Conservation (phyloP, 2,329 filamentous ascomycete genomes). For the Diplocarpon mali region DNA sequence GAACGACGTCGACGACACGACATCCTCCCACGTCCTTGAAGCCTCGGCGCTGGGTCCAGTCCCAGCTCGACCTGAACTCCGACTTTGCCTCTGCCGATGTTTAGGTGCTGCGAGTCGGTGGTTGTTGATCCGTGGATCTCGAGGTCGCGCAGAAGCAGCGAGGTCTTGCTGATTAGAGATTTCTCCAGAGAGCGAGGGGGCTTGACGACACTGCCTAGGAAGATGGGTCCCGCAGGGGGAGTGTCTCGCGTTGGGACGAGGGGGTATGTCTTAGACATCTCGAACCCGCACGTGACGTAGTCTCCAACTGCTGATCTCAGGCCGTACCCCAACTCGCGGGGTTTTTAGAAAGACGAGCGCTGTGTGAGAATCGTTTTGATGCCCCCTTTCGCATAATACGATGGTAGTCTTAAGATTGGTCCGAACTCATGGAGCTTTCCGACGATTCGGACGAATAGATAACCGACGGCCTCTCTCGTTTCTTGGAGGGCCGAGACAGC, state of each 20-base stretch:
- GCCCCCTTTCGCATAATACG: background rate
- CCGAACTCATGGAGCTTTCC: constrained; percentile 1
- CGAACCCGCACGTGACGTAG: background rate
- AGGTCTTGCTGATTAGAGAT: constrained; percentile 4
- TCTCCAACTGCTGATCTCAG: no score
- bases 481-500: background rate
- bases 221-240: constrained; percentile 8
- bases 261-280: constrained; percentile 11
- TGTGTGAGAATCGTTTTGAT: no score
- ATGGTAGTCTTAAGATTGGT: background rate
- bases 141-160: constrained; percentile 2
- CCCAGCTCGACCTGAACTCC: no score
- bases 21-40: no score
- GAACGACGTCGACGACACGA: no score
- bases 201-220: constrained; percentile 12
- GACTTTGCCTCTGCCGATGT: no score
- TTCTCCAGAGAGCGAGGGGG: constrained; percentile 7
- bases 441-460: constrained; percentile 1
- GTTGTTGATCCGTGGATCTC: background rate
- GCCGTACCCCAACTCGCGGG: no score
- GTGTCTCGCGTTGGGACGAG: constrained; percentile 6
- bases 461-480: constrained; percentile 1
- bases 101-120: no score
- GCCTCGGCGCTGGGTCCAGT: no score
- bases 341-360: background rate